Evolutionary conservation across 805 yeast genomes (phyloP), one percentile per base, ranked within the genome.

Genomic region (Debaryomyces hansenii): DNA sequence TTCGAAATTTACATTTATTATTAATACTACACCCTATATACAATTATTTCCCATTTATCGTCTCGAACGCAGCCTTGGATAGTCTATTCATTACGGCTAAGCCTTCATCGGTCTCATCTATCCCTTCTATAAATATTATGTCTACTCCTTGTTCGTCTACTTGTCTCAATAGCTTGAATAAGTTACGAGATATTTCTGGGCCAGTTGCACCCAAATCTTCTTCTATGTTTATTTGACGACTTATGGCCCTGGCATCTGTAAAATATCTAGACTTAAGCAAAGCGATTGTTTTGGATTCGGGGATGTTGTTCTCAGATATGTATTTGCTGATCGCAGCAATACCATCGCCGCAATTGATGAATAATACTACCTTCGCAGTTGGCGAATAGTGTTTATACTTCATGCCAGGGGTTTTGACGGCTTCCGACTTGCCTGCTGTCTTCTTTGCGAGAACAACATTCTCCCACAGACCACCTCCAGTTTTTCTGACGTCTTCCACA

Each of bases 311-410:
- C 3, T 52, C 49, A 1, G 42, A 24, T 12, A 70, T 42, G 42
- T 62, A 70, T 3, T 54, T 46, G 12, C 58, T 39, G 4, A 80
- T 54, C 1, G 69, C 74, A 1, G 48, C 41, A 2, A 47, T 53
- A 0, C 83, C 79, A 45, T 78, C 72, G 0, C 71, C 73, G 40
- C 80, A 71, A 20, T 80, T 75, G 20, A 72, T 65, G 51, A 90
- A 81, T 4, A 91, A 64, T 0, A 86, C 70, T 3, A 94, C 98
- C 48, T 78, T 82, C 0, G 97, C 96, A 1, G 78, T 77, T 3
- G 99, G 99, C 0, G 97, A 87, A 63, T 94, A 94, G 64, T 94
- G 99, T 55, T 87, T 83, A 63, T 94, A 94, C 61, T 94, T 94
- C 99, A 94, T 94, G 0, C 99, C 99, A 0, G 99, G 99, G 0